Conservation (phyloP, 768 basidiomycete genomes). For the Baorangia bicolor region DNA sequence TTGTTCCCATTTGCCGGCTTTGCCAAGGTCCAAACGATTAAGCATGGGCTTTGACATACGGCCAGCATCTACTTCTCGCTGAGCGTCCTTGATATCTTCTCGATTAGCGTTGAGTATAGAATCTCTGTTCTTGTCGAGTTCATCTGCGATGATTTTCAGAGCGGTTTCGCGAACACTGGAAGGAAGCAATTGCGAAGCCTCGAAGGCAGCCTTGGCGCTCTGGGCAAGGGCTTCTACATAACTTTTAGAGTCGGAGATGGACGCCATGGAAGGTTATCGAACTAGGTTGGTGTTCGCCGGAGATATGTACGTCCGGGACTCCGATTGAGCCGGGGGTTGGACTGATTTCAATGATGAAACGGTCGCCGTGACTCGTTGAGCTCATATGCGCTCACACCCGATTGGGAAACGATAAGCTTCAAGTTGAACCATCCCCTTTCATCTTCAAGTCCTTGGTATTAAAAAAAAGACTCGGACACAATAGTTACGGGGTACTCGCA, state of each 20-base stretch:
- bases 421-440: too few species aligned
- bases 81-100: constrained; percentile 80
- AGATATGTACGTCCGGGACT: neutral
- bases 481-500: neutral
- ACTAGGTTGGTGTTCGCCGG: neutral
- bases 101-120: constrained; percentile 79
- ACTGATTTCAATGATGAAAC: neutral
- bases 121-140: constrained; percentile 62
- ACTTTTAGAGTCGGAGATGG: constrained; percentile 11
- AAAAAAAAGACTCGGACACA: too few species aligned
- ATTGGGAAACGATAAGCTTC: too few species aligned
- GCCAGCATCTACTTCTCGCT: constrained; percentile 75
- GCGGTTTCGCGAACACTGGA: constrained; percentile 68
- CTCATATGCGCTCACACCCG: too few species aligned
- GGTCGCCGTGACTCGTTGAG: too few species aligned
- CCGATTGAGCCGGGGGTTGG: too few species aligned
- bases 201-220: constrained; percentile 80
- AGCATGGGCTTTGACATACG: constrained; percentile 80
- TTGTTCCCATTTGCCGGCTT: constrained; percentile 87
- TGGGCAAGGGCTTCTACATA: constrained; percentile 64
- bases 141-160: constrained; percentile 63
- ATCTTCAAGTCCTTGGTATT: too few species aligned
- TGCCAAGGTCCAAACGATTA: constrained; percentile 79
- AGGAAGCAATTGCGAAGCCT: constrained; percentile 79
- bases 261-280: constrained; percentile 5